Percentiles rank a stretch among this genome's conserved stretches.
Evolutionary conservation across 495 filamentous ascomycete genomes (phyloP).

Genomic region (Trichocladium antarcticum): DNA sequence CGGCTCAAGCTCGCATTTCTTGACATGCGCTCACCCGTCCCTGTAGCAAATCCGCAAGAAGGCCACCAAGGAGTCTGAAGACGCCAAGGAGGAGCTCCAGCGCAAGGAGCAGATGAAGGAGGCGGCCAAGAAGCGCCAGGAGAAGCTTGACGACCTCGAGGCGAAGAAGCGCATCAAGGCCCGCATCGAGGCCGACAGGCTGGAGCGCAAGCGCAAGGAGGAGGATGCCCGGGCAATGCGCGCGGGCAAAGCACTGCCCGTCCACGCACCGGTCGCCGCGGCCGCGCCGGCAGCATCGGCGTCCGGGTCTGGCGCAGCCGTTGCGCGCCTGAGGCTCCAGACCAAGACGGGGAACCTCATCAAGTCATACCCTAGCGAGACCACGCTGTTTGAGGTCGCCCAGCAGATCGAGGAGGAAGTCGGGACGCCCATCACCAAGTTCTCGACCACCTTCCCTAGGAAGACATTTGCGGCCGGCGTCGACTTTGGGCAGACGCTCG

Average conservation of each 20-base stretch:
- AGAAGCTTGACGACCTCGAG: conserved; percentile 78
- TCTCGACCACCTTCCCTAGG: conserved; percentile 75
- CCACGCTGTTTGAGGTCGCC: conserved; percentile 89
- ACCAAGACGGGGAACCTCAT: conserved; percentile 59
- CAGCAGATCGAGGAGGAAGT: conserved; percentile 55
- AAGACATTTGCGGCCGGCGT: conserved; percentile 64
- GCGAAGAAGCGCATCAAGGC: conserved; percentile 82
- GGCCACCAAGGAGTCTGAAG: conserved; percentile 65
- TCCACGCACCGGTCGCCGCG: conserved; percentile 31
- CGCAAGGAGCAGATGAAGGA: conserved; percentile 86
- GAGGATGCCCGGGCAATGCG: conserved; percentile 76
- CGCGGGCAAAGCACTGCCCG: conserved; percentile 53
- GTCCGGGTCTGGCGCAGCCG: conserved; percentile 33
- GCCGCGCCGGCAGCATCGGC: conserved; percentile 25
- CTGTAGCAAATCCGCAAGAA: conserved; percentile 74
- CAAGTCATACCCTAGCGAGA: conserved; percentile 74
- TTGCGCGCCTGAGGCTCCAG: conserved; percentile 74
- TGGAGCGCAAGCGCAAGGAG: conserved; percentile 66
- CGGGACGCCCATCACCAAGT: conserved; percentile 49
- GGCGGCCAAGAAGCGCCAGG: conserved; percentile 66
- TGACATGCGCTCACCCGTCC: neutral
- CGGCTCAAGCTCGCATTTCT: neutral
- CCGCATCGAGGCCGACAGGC: conserved; percentile 85
- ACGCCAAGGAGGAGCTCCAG: conserved; percentile 70
- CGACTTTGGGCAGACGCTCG: conserved; percentile 82